These are phyloP conservation scores for Dunaliella sp. DNA, from an alignment of 139 green algal genomes.

Conservation along the genomic window DNA sequence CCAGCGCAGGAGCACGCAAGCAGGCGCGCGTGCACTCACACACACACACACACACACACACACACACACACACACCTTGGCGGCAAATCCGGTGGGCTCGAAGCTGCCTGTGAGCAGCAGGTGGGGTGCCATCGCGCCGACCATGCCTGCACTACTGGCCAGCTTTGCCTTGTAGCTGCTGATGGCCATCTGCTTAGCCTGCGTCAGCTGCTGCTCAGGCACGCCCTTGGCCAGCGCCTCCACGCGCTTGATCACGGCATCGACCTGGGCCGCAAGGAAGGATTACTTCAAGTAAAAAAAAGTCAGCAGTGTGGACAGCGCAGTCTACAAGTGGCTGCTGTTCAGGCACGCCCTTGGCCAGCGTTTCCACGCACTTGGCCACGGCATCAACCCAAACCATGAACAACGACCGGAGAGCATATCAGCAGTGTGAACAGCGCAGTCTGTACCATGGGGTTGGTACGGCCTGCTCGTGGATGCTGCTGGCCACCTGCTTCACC, in stretches of 20 bases:
- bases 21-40: neutral
- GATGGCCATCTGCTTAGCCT: conserved; percentile 39
- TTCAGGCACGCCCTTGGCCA: conserved; percentile 34
- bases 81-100: conserved; percentile 15
- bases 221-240: conserved; percentile 32
- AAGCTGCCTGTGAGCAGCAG: conserved; percentile 40
- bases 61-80: neutral
- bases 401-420: no score
- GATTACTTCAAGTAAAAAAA: no score
- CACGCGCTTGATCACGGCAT: conserved; percentile 37
- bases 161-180: conserved; percentile 16
- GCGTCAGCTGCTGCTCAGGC: conserved; percentile 26
- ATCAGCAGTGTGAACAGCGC: no score
- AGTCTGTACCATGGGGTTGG: no score
- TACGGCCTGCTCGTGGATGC: no score
- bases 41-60: neutral
- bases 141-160: conserved; percentile 12
- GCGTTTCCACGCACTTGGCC: conserved; percentile 31
- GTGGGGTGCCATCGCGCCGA: conserved; percentile 10
- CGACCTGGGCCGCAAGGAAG: conserved; percentile 20
- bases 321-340: no score
- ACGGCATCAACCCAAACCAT: conserved; percentile 34
- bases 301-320: no score
- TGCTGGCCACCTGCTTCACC: no score
- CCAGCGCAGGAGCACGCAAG: neutral